Evolutionary conservation across 2,329 filamentous ascomycete species (phyloP).

Genomic region (Aschersonia sp.): DNA sequence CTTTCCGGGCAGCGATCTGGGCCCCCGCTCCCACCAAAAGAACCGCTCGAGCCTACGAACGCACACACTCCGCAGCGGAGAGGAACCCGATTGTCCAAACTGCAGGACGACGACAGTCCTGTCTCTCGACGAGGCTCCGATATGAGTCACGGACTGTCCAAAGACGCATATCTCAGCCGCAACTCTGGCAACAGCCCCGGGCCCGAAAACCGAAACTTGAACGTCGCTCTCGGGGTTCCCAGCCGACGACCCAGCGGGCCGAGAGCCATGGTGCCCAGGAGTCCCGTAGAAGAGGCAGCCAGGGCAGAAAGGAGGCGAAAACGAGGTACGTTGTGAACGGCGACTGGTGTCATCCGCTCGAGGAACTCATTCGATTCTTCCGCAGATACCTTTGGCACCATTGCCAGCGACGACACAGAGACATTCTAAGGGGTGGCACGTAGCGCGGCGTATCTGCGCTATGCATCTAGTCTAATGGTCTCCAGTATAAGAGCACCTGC

Average conservation of each 20-base stretch:
- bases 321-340: slow-evolving; percentile 31
- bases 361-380: neutral
- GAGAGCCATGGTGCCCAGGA: slow-evolving; percentile 46
- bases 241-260: slow-evolving; percentile 41
- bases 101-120: slow-evolving; percentile 36
- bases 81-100: slow-evolving; percentile 31
- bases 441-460: neutral
- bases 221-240: slow-evolving; percentile 35
- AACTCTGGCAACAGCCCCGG: slow-evolving; percentile 40
- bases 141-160: slow-evolving; percentile 36
- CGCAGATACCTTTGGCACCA: neutral
- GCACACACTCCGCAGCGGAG: slow-evolving; percentile 28
- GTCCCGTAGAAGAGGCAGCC: slow-evolving; percentile 29
- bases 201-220: slow-evolving; percentile 43
- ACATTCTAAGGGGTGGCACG: slow-evolving; percentile 12
- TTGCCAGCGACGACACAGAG: neutral
- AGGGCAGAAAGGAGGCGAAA: slow-evolving; percentile 37
- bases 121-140: slow-evolving; percentile 42
- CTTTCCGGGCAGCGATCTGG: slow-evolving; percentile 27
- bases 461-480: no score
- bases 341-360: no score
- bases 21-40: slow-evolving; percentile 48
- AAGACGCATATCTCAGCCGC: slow-evolving; percentile 32
- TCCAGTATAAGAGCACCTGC: no score
- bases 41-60: slow-evolving; percentile 33